Evolutionary conservation across 495 filamentous ascomycete species (phyloP).

Genomic region (Cryomyces antarcticus): DNA sequence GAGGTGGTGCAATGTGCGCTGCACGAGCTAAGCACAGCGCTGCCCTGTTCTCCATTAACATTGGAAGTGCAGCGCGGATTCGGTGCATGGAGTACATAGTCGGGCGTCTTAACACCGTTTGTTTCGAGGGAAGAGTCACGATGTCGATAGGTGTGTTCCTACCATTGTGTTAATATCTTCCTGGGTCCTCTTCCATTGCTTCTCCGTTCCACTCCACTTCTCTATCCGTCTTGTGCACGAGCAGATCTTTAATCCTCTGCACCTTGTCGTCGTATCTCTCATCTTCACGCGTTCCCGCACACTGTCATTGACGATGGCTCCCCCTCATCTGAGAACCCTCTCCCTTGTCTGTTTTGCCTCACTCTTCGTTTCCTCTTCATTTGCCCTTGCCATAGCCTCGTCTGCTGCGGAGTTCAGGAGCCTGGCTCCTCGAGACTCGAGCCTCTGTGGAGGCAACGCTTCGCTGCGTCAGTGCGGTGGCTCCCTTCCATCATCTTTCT

Average conservation of each 20-base stretch:
- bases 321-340: conserved; percentile 9
- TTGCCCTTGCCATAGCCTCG: conserved; percentile 10
- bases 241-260: neutral
- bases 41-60: neutral
- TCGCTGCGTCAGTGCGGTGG: conserved; percentile 29
- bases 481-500: conserved; percentile 48
- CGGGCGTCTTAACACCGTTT: neutral
- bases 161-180: neutral
- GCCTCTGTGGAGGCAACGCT: conserved; percentile 24
- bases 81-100: neutral
- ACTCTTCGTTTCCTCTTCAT: conserved; percentile 7
- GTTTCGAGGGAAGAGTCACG: neutral
- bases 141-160: neutral
- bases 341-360: conserved; percentile 15
- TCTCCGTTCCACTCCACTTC: neutral
- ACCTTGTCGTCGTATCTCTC: neutral
- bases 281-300: neutral
- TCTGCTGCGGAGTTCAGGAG: conserved; percentile 16
- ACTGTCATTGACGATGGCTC: neutral
- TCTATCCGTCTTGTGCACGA: neutral
- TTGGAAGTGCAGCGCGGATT: neutral
- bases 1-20: conserved; percentile 5
- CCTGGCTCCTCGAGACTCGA: conserved; percentile 17
- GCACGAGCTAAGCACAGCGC: no score
- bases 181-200: no score